Percentiles rank a stretch among this genome's conserved stretches.
These are phyloP conservation scores for Xylariaceae sp. DNA, from an alignment of 2,329 filamentous ascomycete genomes.

Conservation along the genomic window DNA sequence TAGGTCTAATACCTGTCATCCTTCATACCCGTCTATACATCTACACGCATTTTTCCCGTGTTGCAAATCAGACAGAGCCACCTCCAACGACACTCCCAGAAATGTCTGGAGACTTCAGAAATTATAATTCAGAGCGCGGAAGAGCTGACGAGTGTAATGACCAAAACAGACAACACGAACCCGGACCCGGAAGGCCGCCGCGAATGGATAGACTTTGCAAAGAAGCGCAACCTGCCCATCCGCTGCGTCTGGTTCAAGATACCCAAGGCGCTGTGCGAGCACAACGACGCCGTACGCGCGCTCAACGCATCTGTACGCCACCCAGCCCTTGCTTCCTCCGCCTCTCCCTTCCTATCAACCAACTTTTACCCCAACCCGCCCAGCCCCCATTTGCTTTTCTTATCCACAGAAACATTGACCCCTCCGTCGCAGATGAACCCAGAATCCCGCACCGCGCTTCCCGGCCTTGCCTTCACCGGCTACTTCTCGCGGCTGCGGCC, in stretches of 20 bases:
- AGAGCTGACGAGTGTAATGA: too few species aligned
- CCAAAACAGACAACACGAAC: conserved; percentile 95
- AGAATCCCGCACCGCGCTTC: conserved; percentile 69
- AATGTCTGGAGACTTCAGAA: too few species aligned
- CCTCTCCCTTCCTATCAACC: conserved; percentile 2
- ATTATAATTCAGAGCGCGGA: too few species aligned
- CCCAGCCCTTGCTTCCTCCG: neutral
- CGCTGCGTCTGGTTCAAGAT: conserved; percentile 85
- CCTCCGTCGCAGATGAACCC: conserved; percentile 67
- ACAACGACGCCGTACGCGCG: conserved; percentile 83
- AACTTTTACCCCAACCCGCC: conserved; percentile 3
- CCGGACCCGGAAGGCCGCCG: conserved; percentile 71
- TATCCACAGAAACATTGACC: neutral
- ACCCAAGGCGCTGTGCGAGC: conserved; percentile 63
- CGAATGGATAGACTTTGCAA: conserved; percentile 75
- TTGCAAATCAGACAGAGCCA: too few species aligned
- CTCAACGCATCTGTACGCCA: conserved; percentile 45
- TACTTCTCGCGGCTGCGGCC: conserved; percentile 70
- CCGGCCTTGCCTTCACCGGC: conserved; percentile 73
- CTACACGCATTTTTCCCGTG: too few species aligned
- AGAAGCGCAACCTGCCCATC: conserved; percentile 66
- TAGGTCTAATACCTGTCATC: conserved; percentile 34
- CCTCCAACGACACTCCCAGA: too few species aligned
- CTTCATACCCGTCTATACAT: neutral
- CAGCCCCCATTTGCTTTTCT: neutral